Percentiles rank a stretch among this genome's conserved stretches.
phyloP scores from a whole-genome alignment of 2,329 filamentous ascomycete species.

The Fusarium miscanthi region DNA sequence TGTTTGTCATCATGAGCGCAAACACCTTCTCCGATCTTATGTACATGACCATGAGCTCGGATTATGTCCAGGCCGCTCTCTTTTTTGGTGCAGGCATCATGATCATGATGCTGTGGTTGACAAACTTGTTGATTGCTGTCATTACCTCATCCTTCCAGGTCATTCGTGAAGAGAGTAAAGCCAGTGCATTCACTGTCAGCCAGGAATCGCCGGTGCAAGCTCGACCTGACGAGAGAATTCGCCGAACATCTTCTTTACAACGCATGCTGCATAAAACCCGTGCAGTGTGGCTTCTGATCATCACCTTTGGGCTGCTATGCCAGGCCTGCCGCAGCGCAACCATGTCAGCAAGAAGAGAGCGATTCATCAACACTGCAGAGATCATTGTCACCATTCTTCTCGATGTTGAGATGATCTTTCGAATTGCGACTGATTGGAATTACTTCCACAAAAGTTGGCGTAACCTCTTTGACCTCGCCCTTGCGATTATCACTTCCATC shows the following conservation, averaged over 20 bases:
- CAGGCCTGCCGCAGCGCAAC: slow-evolving; percentile 80
- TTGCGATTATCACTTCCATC: slow-evolving; percentile 84
- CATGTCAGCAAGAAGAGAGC: slow-evolving; percentile 72
- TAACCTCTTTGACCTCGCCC: slow-evolving; percentile 82
- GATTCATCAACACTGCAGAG: slow-evolving; percentile 79
- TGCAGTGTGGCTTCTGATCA: slow-evolving; percentile 83
- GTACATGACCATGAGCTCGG: slow-evolving; percentile 91
- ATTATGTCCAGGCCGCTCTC: slow-evolving; percentile 86
- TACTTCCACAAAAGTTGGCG: slow-evolving; percentile 77
- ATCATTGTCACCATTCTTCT: slow-evolving; percentile 81
- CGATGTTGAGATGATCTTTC: slow-evolving; percentile 82
- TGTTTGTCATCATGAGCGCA: slow-evolving; percentile 98
- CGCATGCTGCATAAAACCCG: slow-evolving; percentile 78
- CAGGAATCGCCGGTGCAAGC: slow-evolving; percentile 60
- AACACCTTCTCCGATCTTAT: slow-evolving; percentile 97
- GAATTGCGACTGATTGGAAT: slow-evolving; percentile 83
- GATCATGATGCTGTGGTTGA: slow-evolving; percentile 95
- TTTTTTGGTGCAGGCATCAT: slow-evolving; percentile 82
- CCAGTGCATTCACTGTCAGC: slow-evolving; percentile 89
- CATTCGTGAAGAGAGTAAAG: slow-evolving; percentile 94
- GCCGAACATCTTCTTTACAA: slow-evolving; percentile 67
- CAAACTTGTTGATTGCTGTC: slow-evolving; percentile 93
- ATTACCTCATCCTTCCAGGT: slow-evolving; percentile 99
- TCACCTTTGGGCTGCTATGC: slow-evolving; percentile 81
- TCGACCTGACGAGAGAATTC: slow-evolving; percentile 53